Conservation (phyloP, 148 eudicot species). For the Talinum fruticosum region DNA sequence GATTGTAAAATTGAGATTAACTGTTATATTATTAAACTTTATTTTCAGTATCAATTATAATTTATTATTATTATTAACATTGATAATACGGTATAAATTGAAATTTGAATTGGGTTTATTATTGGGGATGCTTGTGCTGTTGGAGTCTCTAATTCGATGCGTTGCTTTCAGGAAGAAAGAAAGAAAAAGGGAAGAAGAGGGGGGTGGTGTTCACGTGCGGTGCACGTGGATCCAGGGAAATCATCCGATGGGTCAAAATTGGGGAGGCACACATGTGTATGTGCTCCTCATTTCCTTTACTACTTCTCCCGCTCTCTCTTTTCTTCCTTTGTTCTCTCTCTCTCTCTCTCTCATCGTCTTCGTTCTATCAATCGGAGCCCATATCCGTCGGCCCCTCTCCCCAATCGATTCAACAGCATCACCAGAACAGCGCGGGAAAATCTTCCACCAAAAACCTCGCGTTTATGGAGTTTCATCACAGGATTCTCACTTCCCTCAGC, state of each 20-base stretch:
- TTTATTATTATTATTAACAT: too few relatives aligned
- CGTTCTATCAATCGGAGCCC: neutral
- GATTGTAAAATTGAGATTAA: too few relatives aligned
- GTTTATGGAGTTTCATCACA: neutral
- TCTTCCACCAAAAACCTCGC: neutral
- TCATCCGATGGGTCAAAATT: neutral
- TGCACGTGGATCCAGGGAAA: neutral
- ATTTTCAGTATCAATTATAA: too few relatives aligned
- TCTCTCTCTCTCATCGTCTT: neutral
- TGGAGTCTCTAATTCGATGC: too few relatives aligned
- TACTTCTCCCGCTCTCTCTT: constrained; percentile 10
- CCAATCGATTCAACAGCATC: neutral
- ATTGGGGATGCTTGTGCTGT: too few relatives aligned
- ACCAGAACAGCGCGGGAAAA: neutral
- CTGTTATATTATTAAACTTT: too few relatives aligned
- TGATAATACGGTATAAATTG: too few relatives aligned
- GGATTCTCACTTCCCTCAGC: neutral
- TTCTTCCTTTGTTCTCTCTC: neutral
- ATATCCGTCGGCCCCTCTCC: neutral
- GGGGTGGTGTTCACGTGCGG: constrained; percentile 7
- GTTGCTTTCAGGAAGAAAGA: too few relatives aligned
- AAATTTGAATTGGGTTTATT: too few relatives aligned
- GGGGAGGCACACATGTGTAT: neutral
- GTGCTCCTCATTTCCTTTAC: neutral
- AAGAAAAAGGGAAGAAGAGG: too few relatives aligned